Evolutionary conservation across 2,329 filamentous ascomycete genomes (phyloP).

Genomic region (Ilyonectria sp.): DNA sequence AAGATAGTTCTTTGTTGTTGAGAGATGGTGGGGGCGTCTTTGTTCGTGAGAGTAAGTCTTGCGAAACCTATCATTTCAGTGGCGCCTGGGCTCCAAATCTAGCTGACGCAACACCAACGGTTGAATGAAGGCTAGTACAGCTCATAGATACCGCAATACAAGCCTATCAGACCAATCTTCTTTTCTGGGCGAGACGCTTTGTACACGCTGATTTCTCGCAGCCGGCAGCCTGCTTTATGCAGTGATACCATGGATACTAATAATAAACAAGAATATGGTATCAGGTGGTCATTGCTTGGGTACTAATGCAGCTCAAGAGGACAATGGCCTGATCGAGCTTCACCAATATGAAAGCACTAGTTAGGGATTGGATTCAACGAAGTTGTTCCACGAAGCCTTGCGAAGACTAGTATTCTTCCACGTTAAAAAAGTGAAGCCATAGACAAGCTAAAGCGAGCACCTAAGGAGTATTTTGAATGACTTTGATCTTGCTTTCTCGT

Average conservation of each 20-base stretch:
- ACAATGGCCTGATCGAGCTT: too few relatives aligned
- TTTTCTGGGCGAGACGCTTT: background rate
- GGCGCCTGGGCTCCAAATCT: background rate
- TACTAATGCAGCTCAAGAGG: too few relatives aligned
- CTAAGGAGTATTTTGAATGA: too few relatives aligned
- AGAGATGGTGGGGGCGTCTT: background rate
- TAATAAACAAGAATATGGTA: background rate
- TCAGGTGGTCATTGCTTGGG: background rate
- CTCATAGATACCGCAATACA: background rate
- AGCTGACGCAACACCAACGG: background rate
- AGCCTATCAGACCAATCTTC: background rate
- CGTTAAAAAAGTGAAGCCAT: too few relatives aligned
- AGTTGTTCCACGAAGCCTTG: too few relatives aligned
- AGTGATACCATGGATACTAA: background rate
- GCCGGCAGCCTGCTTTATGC: background rate
- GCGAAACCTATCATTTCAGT: background rate
- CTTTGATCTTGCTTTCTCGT: too few relatives aligned
- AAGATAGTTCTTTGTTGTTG: background rate
- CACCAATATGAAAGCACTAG: too few relatives aligned
- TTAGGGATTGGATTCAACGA: too few relatives aligned
- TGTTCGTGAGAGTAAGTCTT: too few relatives aligned
- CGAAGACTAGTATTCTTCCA: too few relatives aligned
- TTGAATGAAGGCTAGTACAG: background rate
- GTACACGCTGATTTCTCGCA: background rate
- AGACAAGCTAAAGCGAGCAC: too few relatives aligned